Evolutionary conservation across 805 yeast species (phyloP), one percentile per base, ranked within the genome.

Genomic region (Lipomyces kockii): DNA sequence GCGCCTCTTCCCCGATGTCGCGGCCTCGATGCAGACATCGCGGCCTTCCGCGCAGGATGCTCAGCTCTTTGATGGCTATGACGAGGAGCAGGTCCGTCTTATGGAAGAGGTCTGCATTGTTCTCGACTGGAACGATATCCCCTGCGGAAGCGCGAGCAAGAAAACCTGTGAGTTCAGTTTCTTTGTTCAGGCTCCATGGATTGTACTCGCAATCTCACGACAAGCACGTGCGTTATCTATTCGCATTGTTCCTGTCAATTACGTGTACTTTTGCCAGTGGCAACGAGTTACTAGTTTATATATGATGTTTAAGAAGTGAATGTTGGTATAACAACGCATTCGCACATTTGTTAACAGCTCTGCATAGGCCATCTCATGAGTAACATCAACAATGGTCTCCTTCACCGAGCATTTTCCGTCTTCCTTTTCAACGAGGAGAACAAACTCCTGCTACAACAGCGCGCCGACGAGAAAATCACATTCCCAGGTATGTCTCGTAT

Each of bases 101-200:
- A 95, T 95, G 99, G 97, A 93, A 73, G 99, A 95, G 79, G 87
- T 93, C 70, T 95, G 99, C 80, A 92, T 95, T 68, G 97, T 94
- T 1, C 82, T 93, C 70, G 97, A 95, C 78, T 88, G 89, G 82
- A 80, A 92, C 74, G 99, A 95, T 78, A 80, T 76, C 58, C 97
- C 97, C 3, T 82, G 92, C 61, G 99, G 98, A 43, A 93, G 97
- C 0, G 98, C 94, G 17, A 90, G 97, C 62, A 95, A 95, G 79
- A 95, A 94, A 79, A 80, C 90, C 60, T 91, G 97, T 70, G 60
- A 53, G 73, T 64, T 11, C 2, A 12, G 11, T 22, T 53, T n/a
- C 57, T 27, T 49, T 20, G 22, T 22, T 25, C 52, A 11, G n/a
- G 17, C 14, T 9, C 11, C 52, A 29, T 37, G 35, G 14, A 22